Conservation (phyloP, 169 alveolate genomes). For the Eimeria necatrix region DNA sequence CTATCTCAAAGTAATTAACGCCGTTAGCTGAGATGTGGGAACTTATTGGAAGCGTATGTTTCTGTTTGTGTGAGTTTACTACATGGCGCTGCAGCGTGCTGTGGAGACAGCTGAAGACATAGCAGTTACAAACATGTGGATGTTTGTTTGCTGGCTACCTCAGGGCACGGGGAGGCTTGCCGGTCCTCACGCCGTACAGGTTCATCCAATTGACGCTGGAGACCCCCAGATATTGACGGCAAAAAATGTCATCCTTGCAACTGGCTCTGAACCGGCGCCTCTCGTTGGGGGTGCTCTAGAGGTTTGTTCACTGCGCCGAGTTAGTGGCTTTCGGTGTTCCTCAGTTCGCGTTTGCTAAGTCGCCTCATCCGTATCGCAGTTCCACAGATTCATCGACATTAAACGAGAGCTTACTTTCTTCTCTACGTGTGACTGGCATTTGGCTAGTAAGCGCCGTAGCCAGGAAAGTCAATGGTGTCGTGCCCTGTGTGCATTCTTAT, state of each 20-base stretch:
- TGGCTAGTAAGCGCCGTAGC: background rate
- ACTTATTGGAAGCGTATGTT: background rate
- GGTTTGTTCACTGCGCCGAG: background rate
- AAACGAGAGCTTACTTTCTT: no score
- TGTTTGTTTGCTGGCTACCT: background rate
- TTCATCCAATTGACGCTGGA: background rate
- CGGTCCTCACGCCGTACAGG: slow-evolving; percentile 30
- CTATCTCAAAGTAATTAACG: slow-evolving; percentile 87
- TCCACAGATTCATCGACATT: no score
- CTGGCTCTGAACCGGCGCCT: slow-evolving; percentile 96
- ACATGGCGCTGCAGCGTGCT: background rate
- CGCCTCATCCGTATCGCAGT: background rate
- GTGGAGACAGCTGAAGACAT: background rate
- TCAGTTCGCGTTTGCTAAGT: background rate
- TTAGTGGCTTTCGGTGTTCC: background rate
- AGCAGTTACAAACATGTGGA: background rate
- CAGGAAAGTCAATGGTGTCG: background rate
- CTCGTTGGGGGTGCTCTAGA: slow-evolving; percentile 79
- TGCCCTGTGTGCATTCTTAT: background rate
- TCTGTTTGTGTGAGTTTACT: background rate
- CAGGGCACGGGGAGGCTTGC: slow-evolving; percentile 78
- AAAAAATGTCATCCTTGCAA: slow-evolving; percentile 95
- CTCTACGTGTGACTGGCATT: background rate
- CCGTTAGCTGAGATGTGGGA: background rate
- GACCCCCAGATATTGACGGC: slow-evolving; percentile 77